Percentiles rank a stretch among this genome's conserved stretches.
These are phyloP conservation scores for Globisporangium spinosum DNA, from an alignment of 352 stramenopile species.

Conservation along the genomic window DNA sequence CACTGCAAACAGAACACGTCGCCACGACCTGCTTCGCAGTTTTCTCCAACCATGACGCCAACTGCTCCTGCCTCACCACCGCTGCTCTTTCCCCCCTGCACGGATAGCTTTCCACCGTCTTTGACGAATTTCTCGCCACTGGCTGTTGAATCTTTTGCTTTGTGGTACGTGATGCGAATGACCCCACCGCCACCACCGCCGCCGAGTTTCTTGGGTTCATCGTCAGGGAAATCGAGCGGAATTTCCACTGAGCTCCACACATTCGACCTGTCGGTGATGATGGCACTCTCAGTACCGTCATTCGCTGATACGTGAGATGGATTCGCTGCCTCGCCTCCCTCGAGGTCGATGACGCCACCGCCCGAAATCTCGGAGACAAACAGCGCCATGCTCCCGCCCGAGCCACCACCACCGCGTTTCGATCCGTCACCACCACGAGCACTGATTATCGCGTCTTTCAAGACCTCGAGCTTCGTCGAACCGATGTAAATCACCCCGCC, in stretches of 20 bases:
- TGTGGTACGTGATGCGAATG: constrained; percentile 51
- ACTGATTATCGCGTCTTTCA: constrained; percentile 40
- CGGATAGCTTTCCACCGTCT: constrained; percentile 43
- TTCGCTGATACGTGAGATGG: constrained; percentile 10
- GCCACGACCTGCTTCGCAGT: constrained; percentile 64
- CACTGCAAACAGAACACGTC: constrained; percentile 68
- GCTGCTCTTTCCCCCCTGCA: constrained; percentile 43
- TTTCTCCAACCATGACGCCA: constrained; percentile 46
- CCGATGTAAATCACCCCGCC: constrained; percentile 73
- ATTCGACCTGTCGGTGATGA: constrained; percentile 14
- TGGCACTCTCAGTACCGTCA: neutral
- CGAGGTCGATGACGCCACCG: constrained; percentile 50
- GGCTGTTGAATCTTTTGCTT: constrained; percentile 21
- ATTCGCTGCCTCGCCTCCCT: constrained; percentile 40
- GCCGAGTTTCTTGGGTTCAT: constrained; percentile 33
- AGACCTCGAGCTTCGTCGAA: constrained; percentile 44
- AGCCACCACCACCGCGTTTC: constrained; percentile 65
- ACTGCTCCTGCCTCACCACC: constrained; percentile 48
- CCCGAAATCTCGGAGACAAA: constrained; percentile 59
- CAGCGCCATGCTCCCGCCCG: constrained; percentile 61
- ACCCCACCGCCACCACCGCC: constrained; percentile 61
- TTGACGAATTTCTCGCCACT: constrained; percentile 57
- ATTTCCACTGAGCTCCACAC: constrained; percentile 31
- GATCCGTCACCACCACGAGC: constrained; percentile 48
- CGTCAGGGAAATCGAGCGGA: constrained; percentile 7